These are phyloP conservation scores for Poterioochromonas sp. DNA, from an alignment of 352 stramenopile species.

Conservation along the genomic window DNA sequence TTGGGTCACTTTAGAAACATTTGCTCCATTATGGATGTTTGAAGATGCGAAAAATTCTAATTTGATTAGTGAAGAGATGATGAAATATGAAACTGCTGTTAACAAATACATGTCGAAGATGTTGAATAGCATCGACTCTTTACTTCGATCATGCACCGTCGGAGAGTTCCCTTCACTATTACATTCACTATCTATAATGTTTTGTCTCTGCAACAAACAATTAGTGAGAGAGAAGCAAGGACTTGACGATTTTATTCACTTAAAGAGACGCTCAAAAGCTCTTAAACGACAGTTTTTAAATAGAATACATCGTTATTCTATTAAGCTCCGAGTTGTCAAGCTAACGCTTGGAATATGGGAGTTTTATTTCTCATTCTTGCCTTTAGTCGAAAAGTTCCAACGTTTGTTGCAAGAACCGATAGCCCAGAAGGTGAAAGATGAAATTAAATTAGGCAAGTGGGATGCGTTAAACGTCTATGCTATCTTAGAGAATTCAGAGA, in stretches of 20 bases:
- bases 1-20: not conserved
- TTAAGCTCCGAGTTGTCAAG: slow-evolving; percentile 53
- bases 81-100: not conserved
- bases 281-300: slow-evolving; percentile 49
- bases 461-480: slow-evolving; percentile 99
- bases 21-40: slow-evolving; percentile 2
- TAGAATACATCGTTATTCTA: slow-evolving; percentile 11
- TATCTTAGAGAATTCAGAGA: slow-evolving; percentile 89
- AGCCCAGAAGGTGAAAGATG: slow-evolving; percentile 91
- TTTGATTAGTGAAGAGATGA: too few species aligned
- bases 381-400: slow-evolving; percentile 57
- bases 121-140: slow-evolving; percentile 77
- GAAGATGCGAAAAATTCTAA: too few species aligned
- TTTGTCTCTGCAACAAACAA: slow-evolving; percentile 19
- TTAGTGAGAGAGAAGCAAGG: slow-evolving; percentile 44
- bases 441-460: slow-evolving; percentile 96
- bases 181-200: slow-evolving; percentile 57
- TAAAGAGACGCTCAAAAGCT: too few species aligned
- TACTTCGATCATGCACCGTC: slow-evolving; percentile 71
- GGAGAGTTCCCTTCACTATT: slow-evolving; percentile 79
- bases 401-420: slow-evolving; percentile 78
- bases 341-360: slow-evolving; percentile 81
- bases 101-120: slow-evolving; percentile 56
- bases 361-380: slow-evolving; percentile 83
- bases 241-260: too few species aligned